Percentiles rank a stretch among this genome's conserved stretches.
phyloP scores from a whole-genome alignment of 129 eudicot genomes.

The Scalesia atractyloides region DNA sequence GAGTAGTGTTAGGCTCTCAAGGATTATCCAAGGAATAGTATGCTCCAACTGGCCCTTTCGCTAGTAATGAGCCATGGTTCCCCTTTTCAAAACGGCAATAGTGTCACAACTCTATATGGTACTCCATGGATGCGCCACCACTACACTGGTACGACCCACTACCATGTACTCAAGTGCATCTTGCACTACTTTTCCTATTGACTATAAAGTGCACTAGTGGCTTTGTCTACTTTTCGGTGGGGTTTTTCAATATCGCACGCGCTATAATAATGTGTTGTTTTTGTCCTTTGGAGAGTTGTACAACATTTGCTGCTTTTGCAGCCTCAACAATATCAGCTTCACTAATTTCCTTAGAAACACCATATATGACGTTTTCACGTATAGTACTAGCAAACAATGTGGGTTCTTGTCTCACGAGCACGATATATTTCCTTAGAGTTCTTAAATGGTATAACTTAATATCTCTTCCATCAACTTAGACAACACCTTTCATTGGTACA shows the following conservation, averaged over 20 bases:
- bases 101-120: slow-evolving; percentile 67
- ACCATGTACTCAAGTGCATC: slow-evolving; percentile 67
- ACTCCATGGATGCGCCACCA: slow-evolving; percentile 80
- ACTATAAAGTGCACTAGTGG: slow-evolving; percentile 75
- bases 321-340: slow-evolving; percentile 69
- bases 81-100: slow-evolving; percentile 74
- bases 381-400: slow-evolving; percentile 44
- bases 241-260: slow-evolving; percentile 58
- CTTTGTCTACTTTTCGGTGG: slow-evolving; percentile 53
- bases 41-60: slow-evolving; percentile 57
- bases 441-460: slow-evolving; percentile 60
- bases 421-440: slow-evolving; percentile 58
- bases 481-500: slow-evolving; percentile 34
- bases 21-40: slow-evolving; percentile 60
- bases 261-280: slow-evolving; percentile 68
- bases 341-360: slow-evolving; percentile 41
- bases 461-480: slow-evolving; percentile 64
- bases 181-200: slow-evolving; percentile 18
- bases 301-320: slow-evolving; percentile 70
- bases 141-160: slow-evolving; percentile 72
- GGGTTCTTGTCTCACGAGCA: slow-evolving; percentile 48
- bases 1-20: slow-evolving; percentile 36
- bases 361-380: slow-evolving; percentile 60
- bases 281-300: slow-evolving; percentile 66
- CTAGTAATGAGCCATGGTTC: slow-evolving; percentile 61